Conservation (phyloP, 306 rosid species). For the Medicago ruthenica region DNA sequence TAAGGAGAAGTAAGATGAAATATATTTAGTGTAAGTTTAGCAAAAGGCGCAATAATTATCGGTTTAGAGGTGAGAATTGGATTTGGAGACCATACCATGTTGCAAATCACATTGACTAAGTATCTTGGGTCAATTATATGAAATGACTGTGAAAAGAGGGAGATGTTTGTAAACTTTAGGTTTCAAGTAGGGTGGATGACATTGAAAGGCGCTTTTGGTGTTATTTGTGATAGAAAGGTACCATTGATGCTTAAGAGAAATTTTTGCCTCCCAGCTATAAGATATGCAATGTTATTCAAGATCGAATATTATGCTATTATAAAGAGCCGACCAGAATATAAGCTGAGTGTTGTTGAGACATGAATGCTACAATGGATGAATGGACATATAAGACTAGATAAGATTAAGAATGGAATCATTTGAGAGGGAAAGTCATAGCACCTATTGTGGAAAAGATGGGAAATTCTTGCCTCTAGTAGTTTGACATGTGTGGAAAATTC, state of each 20-base stretch:
- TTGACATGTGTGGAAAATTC: background rate
- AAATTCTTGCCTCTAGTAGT: background rate
- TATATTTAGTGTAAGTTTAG: background rate
- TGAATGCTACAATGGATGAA: background rate
- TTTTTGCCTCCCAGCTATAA: background rate
- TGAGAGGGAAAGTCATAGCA: background rate
- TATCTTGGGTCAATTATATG: background rate
- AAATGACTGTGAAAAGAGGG: background rate
- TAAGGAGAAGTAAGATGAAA: background rate
- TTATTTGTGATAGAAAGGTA: background rate
- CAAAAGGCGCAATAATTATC: background rate
- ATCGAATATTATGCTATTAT: background rate
- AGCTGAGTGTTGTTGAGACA: constrained; percentile 2
- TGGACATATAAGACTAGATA: background rate
- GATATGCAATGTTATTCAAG: background rate
- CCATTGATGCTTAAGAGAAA: background rate
- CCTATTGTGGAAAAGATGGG: background rate
- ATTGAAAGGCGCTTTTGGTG: background rate
- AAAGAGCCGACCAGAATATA: background rate
- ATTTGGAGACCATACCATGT: background rate
- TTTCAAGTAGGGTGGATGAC: background rate
- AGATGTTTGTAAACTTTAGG: background rate
- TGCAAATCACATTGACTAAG: background rate
- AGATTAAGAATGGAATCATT: constrained; percentile 1
- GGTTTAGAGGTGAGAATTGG: background rate